Evolutionary conservation across 2,329 filamentous ascomycete species (phyloP).

Genomic region (Westerdykella sp.): DNA sequence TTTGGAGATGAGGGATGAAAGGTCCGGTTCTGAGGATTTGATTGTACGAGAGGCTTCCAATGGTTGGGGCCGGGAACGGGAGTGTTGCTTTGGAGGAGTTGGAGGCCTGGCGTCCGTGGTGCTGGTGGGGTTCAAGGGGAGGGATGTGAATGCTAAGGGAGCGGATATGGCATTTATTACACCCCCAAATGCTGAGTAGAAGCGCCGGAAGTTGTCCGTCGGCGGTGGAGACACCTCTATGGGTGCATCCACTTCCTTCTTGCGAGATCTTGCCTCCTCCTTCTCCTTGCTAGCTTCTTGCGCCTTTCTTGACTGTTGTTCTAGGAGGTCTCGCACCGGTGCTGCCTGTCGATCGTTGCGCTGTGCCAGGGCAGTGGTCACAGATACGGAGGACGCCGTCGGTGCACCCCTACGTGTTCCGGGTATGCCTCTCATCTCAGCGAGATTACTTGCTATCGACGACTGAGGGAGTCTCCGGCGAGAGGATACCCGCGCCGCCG

Average conservation of each 20-base stretch:
- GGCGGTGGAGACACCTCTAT: slow-evolving; percentile 21
- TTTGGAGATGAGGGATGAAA: slow-evolving; percentile 76
- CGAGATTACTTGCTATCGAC: slow-evolving; percentile 82
- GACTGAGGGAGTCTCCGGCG: slow-evolving; percentile 56
- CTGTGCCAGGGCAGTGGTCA: slow-evolving; percentile 64
- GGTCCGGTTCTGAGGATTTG: slow-evolving; percentile 59
- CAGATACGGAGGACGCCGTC: slow-evolving; percentile 65
- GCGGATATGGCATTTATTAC: slow-evolving; percentile 85
- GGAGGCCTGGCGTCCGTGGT: slow-evolving; percentile 17
- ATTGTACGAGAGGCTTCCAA: slow-evolving; percentile 24
- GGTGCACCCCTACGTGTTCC: slow-evolving; percentile 55
- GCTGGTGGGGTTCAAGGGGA: slow-evolving; percentile 56
- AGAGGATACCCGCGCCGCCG: slow-evolving; percentile 29
- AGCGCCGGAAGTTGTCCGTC: slow-evolving; percentile 80
- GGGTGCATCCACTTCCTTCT: slow-evolving; percentile 6
- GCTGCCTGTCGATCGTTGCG: slow-evolving; percentile 25
- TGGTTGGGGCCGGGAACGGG: slow-evolving; percentile 19
- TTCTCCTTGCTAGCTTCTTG: slow-evolving; percentile 12
- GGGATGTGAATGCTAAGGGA: slow-evolving; percentile 83
- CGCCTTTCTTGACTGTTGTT: slow-evolving; percentile 25
- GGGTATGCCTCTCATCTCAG: slow-evolving; percentile 74
- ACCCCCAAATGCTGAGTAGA: slow-evolving; percentile 86
- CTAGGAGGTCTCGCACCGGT: slow-evolving; percentile 28
- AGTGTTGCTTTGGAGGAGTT: slow-evolving; percentile 15
- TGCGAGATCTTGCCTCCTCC: slow-evolving; percentile 7